A percentile compares a stretch with the other conserved stretches of the same genome.
phyloP scores from a whole-genome alignment of 495 filamentous ascomycete genomes.

The Geoglossum glabrum region DNA sequence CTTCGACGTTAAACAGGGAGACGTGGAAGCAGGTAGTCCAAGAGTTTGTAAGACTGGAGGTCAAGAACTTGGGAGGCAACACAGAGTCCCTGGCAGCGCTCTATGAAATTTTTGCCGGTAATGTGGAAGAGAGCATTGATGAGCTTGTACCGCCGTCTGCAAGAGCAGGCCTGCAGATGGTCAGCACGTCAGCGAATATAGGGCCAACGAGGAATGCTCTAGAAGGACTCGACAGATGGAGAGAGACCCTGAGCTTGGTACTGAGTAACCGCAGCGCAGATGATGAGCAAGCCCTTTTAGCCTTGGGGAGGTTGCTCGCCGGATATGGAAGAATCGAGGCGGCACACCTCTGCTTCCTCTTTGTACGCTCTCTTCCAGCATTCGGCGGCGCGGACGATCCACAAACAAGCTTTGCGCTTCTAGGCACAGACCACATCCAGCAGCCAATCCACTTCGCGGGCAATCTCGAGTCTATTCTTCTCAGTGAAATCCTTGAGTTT shows the following conservation, averaged over 20 bases:
- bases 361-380: conserved; percentile 30
- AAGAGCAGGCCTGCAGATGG: conserved; percentile 74
- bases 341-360: conserved; percentile 72
- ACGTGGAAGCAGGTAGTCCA: conserved; percentile 85
- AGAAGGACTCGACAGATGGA: conserved; percentile 81
- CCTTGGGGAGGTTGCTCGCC: conserved; percentile 66
- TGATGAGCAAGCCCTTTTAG: conserved; percentile 54
- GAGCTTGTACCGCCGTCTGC: conserved; percentile 92
- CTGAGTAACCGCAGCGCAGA: conserved; percentile 68
- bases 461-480: conserved; percentile 65
- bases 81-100: conserved; percentile 73
- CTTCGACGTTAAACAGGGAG: conserved; percentile 45
- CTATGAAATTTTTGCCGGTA: conserved; percentile 85
- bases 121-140: conserved; percentile 84
- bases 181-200: conserved; percentile 37
- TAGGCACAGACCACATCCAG: conserved; percentile 60
- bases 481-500: conserved; percentile 89
- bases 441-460: conserved; percentile 43
- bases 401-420: conserved; percentile 52
- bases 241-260: conserved; percentile 69
- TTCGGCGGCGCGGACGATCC: conserved; percentile 76
- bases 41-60: conserved; percentile 83
- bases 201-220: conserved; percentile 49
- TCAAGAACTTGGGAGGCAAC: conserved; percentile 54
- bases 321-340: conserved; percentile 79